A percentile compares a stretch with the other conserved stretches of the same genome.
phyloP scores from a whole-genome alignment of 192 early-diverging fungal genomes.

The Backusella parvicylindrica region DNA sequence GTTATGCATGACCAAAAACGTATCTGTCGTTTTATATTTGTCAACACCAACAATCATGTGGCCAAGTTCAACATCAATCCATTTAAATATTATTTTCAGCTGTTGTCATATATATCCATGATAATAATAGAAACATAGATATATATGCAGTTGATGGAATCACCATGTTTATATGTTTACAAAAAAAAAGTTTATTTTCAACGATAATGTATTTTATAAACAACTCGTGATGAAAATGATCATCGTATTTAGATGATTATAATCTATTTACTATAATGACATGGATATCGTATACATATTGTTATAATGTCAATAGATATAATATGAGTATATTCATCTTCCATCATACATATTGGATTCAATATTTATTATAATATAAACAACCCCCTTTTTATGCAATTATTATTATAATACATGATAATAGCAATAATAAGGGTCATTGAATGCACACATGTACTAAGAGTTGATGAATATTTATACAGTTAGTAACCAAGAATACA shows the following conservation, averaged over 20 bases:
- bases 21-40: conserved; percentile 1
- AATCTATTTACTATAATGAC: neutral
- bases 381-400: neutral
- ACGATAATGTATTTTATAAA: neutral
- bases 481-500: neutral
- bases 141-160: neutral
- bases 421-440: neutral
- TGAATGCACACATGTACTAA: neutral
- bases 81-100: neutral
- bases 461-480: neutral
- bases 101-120: neutral
- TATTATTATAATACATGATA: neutral
- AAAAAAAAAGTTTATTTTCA: neutral
- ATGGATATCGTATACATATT: neutral
- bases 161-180: neutral
- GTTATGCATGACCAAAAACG: too few relatives aligned
- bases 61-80: neutral
- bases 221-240: neutral
- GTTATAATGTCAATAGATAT: neutral
- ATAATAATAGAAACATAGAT: neutral
- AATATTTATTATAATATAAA: conserved; percentile 1
- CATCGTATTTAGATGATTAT: neutral
- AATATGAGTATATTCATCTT: neutral
- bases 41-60: neutral
- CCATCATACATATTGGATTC: neutral